These are phyloP conservation scores for Parastagonospora nodorum DNA, from an alignment of 2,329 filamentous ascomycete genomes.

Conservation along the genomic window DNA sequence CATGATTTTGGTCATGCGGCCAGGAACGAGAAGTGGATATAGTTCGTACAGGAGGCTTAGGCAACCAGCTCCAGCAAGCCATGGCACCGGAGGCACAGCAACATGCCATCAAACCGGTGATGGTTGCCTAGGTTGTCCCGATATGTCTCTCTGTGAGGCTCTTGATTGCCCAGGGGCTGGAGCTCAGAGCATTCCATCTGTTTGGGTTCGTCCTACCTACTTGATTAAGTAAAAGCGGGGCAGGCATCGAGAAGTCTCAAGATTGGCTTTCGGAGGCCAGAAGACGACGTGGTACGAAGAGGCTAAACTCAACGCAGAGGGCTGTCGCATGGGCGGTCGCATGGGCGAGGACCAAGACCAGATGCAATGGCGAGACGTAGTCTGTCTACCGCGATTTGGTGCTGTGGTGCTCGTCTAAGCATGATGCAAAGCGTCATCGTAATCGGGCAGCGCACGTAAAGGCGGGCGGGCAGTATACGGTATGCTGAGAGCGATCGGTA, in stretches of 20 bases:
- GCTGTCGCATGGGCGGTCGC: slow-evolving; percentile 15
- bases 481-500: slow-evolving; percentile 1
- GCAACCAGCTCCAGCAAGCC: slow-evolving; percentile 8
- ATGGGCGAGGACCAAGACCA: slow-evolving; percentile 1
- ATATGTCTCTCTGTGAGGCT: slow-evolving; percentile 13
- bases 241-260: slow-evolving; percentile 9
- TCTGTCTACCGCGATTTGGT: slow-evolving; percentile 13
- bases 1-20: too few species aligned
- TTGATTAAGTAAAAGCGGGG: slow-evolving; percentile 21
- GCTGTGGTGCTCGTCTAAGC: slow-evolving; percentile 1
- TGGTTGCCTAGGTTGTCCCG: slow-evolving; percentile 33
- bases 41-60: not conserved
- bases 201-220: slow-evolving; percentile 32
- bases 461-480: not conserved
- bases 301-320: slow-evolving; percentile 32
- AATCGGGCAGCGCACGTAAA: not conserved
- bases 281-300: slow-evolving; percentile 19
- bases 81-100: slow-evolving; percentile 27
- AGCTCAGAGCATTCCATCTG: slow-evolving; percentile 1
- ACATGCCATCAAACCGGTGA: slow-evolving; percentile 30
- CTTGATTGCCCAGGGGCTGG: slow-evolving; percentile 11
- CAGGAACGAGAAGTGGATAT: too few species aligned
- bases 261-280: slow-evolving; percentile 8
- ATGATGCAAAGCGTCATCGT: slow-evolving; percentile 11
- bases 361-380: not conserved